A percentile compares a stretch with the other conserved stretches of the same genome.
These are phyloP conservation scores for Cladorrhinum samala DNA, from an alignment of 495 filamentous ascomycete species.

Conservation along the genomic window DNA sequence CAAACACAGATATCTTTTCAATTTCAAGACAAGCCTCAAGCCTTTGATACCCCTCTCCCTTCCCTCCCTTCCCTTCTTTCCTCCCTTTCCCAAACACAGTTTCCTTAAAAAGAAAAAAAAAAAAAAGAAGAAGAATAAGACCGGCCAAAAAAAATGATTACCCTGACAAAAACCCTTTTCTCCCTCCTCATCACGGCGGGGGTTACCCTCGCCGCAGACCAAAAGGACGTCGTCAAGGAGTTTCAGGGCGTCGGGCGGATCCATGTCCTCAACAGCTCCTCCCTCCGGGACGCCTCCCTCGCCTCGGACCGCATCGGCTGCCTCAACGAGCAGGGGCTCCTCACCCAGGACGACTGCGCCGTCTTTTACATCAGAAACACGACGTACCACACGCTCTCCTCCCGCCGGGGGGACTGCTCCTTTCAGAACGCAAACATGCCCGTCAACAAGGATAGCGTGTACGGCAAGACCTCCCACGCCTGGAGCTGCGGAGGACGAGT, in stretches of 20 bases:
- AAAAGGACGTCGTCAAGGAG: background rate
- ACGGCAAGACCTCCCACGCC: conserved; percentile 24
- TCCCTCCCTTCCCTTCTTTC: background rate
- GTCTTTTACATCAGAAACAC: conserved; percentile 21
- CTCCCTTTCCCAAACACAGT: background rate
- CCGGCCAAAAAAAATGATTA: no score
- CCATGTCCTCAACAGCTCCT: conserved; percentile 24
- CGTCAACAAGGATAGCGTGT: conserved; percentile 30
- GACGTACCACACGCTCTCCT: conserved; percentile 25
- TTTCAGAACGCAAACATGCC: conserved; percentile 26
- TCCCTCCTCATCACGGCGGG: background rate
- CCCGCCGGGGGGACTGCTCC: conserved; percentile 24
- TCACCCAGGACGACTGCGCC: conserved; percentile 25
- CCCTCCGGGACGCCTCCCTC: conserved; percentile 5
- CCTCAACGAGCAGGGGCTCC: conserved; percentile 20
- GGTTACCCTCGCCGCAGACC: background rate
- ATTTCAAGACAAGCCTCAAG: no score
- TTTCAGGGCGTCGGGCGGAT: conserved; percentile 27
- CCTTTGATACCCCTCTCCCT: no score
- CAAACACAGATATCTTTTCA: no score
- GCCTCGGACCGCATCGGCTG: conserved; percentile 27
- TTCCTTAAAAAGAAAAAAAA: background rate
- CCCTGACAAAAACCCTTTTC: background rate
- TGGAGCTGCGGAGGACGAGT: conserved; percentile 18
- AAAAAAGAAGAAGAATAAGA: background rate